Conservation (phyloP, 2,329 filamentous ascomycete species). For the Shiraia sp. region DNA sequence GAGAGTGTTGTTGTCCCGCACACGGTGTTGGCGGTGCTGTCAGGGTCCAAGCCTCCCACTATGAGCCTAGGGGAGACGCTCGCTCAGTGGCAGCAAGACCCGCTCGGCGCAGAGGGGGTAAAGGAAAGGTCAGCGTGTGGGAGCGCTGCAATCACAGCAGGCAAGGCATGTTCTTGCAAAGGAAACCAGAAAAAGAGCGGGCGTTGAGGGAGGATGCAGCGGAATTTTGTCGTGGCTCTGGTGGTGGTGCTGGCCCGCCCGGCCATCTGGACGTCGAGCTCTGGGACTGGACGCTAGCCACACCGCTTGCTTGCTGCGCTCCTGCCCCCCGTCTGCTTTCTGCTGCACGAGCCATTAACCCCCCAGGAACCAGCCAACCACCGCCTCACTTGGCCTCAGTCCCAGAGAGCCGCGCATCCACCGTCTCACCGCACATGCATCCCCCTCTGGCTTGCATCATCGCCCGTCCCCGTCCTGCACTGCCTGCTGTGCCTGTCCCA, state of each 20-base stretch:
- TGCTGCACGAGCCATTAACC: slow-evolving; percentile 13
- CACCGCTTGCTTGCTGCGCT: slow-evolving; percentile 6
- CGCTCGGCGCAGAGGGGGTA: no score
- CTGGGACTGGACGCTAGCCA: slow-evolving; percentile 21
- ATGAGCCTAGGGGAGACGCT: slow-evolving; percentile 19
- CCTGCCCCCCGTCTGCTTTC: slow-evolving; percentile 27
- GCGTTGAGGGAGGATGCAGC: neutral
- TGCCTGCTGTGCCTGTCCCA: slow-evolving; percentile 8
- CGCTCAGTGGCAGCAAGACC: slow-evolving; percentile 17
- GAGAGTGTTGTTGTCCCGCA: slow-evolving; percentile 29
- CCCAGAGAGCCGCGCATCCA: slow-evolving; percentile 13
- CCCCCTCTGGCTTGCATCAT: slow-evolving; percentile 13
- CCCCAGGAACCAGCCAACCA: slow-evolving; percentile 20
- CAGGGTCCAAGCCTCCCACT: slow-evolving; percentile 33
- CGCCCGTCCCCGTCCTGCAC: slow-evolving; percentile 6
- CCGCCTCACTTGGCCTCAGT: slow-evolving; percentile 5
- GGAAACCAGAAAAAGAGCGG: slow-evolving; percentile 1
- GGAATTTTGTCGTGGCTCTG: slow-evolving; percentile 1
- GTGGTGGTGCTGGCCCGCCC: slow-evolving; percentile 8
- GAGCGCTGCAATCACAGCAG: slow-evolving; percentile 35
- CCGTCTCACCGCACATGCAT: slow-evolving; percentile 20
- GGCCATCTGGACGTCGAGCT: slow-evolving; percentile 17
- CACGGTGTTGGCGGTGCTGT: slow-evolving; percentile 19
- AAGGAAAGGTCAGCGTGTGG: slow-evolving; percentile 20
- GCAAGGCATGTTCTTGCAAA: slow-evolving; percentile 21